Conservation (phyloP, 768 basidiomycete species). For the Suillus bovinus region DNA sequence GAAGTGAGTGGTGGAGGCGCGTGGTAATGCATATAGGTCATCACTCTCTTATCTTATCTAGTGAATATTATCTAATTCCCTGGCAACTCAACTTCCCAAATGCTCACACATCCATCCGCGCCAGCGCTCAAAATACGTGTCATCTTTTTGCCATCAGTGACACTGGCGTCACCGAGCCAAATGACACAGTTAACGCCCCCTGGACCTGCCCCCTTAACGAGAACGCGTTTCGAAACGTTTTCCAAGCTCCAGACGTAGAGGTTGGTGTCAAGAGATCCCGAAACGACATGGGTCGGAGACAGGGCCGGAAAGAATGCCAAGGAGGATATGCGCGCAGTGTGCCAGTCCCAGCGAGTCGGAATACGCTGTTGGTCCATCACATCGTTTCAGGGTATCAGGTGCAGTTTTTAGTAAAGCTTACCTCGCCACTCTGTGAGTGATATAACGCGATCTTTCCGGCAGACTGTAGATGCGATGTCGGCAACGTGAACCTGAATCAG, state of each 20-base stretch:
- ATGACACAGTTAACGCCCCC: conserved; percentile 82
- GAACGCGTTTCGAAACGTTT: conserved; percentile 59
- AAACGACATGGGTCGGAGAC: conserved; percentile 76
- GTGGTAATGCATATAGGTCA: neutral
- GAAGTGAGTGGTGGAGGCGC: no score
- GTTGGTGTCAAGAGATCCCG: conserved; percentile 91
- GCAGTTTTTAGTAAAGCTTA: neutral
- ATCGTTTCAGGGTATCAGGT: neutral
- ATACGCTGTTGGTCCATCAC: conserved; percentile 37
- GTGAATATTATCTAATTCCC: neutral
- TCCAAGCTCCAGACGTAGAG: conserved; percentile 85
- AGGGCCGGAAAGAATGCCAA: conserved; percentile 42
- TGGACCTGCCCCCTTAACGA: conserved; percentile 83
- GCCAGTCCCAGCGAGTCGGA: conserved; percentile 83
- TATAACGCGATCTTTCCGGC: conserved; percentile 66
- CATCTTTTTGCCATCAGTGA: conserved; percentile 35
- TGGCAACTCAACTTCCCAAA: conserved; percentile 56
- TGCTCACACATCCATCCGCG: conserved; percentile 77
- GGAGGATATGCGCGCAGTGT: conserved; percentile 78
- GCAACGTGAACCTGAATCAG: neutral
- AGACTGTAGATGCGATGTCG: conserved; percentile 46
- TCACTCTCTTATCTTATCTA: conserved; percentile 1
- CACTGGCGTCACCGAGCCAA: conserved; percentile 56
- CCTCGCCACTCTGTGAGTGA: conserved; percentile 7
- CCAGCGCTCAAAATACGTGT: conserved; percentile 70